Base-by-base conservation (phyloP, 352 stramenopile species). In the Globisporangium radiosum region DNA sequence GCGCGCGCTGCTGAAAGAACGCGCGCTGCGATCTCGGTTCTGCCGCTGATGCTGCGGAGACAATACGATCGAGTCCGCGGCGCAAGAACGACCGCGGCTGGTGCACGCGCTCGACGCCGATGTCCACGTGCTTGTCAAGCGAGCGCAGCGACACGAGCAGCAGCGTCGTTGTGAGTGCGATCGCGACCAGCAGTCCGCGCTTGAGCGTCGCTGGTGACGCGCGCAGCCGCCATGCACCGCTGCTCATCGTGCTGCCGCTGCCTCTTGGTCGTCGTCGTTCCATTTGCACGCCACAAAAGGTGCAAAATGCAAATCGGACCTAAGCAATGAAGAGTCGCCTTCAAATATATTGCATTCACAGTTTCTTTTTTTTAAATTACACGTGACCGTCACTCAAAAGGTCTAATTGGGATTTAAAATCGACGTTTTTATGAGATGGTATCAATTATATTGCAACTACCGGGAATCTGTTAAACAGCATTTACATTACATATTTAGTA, bases 1-100 rank as follows among this genome's bases (percentile, higher is more conserved):
- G 15, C 4, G 58, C 52, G 7, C 59, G 60, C 43, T 52, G 43
- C 54, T 59, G 54, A 56, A 73, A 77, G 39, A 73, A 55, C 17
- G 66, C 58, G 5, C 72, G 70, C n/a, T 56, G 48, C 7, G 56
- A 56, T 14, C 10, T 38, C n/a, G 37, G 11, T 48, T 8, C 40
- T 44, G 40, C 3, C 11, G 40, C 40, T 14, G 40, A 44, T 13
- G 40, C 7, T 13, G 40, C 40, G 40, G 7, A 8, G 40, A 44
- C 11, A 4, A 44, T 14, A 13, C 40, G 40, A 13, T 44, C 40
- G 3, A 44, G 7, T 8, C 40, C 40, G 40, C 40, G 40, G 40
- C 40, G 40, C 40, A 44, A 13, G 40, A 44, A 44, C 40, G 40
- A 44, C 7, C 40, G 40, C 7, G 7, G 3, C 40, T 44, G 40